Evolutionary conservation across 225 moss, liverwort and hornwort species (phyloP).

Genomic region (Pseudoscleropodium purum): DNA sequence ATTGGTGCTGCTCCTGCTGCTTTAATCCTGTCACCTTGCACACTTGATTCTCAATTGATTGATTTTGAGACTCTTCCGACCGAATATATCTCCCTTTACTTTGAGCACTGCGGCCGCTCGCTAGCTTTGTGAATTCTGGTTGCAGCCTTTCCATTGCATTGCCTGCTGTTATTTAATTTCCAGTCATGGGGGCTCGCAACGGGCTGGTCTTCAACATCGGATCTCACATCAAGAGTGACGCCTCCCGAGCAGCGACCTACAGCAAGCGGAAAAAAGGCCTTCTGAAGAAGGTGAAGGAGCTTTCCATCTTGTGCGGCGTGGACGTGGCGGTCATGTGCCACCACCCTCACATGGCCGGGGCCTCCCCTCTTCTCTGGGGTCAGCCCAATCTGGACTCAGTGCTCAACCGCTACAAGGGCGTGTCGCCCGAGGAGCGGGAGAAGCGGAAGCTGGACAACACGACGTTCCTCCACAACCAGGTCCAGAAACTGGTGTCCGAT

Average conservation of each 20-base stretch:
- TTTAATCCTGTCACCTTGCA: background rate
- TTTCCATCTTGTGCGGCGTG: conserved; percentile 48
- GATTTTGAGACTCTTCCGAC: background rate
- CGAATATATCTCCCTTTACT: background rate
- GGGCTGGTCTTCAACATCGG: conserved; percentile 15
- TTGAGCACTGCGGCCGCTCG: background rate
- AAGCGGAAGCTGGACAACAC: conserved; percentile 56
- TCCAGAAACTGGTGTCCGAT: conserved; percentile 30
- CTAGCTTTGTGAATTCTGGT: background rate
- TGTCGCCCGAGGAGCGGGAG: conserved; percentile 43
- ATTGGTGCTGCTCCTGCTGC: background rate
- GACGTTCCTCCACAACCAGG: conserved; percentile 24
- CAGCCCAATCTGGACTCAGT: conserved; percentile 35
- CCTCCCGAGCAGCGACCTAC: conserved; percentile 38
- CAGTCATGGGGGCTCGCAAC: conserved; percentile 20
- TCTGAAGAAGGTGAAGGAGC: conserved; percentile 52
- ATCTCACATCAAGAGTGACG: conserved; percentile 37
- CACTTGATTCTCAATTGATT: background rate
- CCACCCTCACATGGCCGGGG: conserved; percentile 31
- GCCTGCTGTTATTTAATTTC: background rate
- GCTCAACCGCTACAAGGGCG: conserved; percentile 29
- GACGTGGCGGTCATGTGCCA: conserved; percentile 56
- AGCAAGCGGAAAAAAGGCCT: conserved; percentile 54
- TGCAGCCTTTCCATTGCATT: background rate
- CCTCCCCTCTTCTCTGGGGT: conserved; percentile 36